These are phyloP conservation scores for Podospora australis DNA, from an alignment of 495 filamentous ascomycete genomes.

Conservation along the genomic window DNA sequence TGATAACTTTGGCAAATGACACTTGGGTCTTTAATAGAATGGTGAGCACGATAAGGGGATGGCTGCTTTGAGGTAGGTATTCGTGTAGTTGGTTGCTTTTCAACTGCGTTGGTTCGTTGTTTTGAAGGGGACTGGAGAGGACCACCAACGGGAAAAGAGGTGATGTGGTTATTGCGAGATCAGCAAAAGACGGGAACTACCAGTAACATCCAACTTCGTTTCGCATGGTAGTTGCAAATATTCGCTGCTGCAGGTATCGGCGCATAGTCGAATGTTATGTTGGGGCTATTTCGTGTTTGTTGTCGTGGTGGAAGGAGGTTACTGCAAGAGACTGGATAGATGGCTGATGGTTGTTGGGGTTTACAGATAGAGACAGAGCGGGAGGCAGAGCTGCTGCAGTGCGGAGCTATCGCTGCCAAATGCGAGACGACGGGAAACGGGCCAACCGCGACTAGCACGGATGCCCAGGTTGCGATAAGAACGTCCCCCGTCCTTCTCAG, in stretches of 20 bases:
- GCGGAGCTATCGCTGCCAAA: no score
- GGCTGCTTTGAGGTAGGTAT: background rate
- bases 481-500: no score
- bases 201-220: background rate
- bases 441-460: no score
- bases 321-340: background rate
- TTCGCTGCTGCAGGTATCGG: background rate
- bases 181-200: no score
- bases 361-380: background rate
- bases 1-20: background rate
- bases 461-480: no score
- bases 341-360: background rate
- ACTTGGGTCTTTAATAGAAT: background rate
- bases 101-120: background rate
- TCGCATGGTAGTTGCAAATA: slow-evolving; percentile 13
- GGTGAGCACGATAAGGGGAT: background rate
- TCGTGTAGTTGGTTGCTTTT: background rate
- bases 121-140: background rate
- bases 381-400: background rate
- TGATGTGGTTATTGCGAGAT: background rate
- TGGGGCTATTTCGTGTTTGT: background rate
- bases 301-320: background rate
- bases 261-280: background rate
- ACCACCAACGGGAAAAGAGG: background rate
- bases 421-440: no score